phyloP scores from a whole-genome alignment of 148 eudicot genomes.

The Rhododendron griersonianum region DNA sequence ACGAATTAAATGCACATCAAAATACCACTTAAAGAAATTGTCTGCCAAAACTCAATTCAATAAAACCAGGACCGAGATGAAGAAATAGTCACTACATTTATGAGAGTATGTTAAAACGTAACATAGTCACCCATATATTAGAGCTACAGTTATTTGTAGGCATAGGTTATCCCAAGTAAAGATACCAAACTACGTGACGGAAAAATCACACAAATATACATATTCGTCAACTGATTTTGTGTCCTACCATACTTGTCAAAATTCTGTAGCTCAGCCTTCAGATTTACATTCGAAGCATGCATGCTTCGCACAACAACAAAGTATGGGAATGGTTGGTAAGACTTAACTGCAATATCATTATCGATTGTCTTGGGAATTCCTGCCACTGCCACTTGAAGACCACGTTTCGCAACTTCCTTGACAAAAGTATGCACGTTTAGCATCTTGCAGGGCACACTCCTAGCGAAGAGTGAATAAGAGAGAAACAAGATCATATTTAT shows the following conservation, averaged over 20 bases:
- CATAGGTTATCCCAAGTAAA: not conserved
- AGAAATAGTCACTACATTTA: not conserved
- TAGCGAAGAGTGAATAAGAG: not conserved
- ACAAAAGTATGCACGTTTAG: slow-evolving; percentile 11
- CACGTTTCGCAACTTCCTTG: slow-evolving; percentile 62
- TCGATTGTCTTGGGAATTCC: slow-evolving; percentile 67
- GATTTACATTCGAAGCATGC: not conserved
- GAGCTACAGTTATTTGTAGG: not conserved
- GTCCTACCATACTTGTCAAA: not conserved
- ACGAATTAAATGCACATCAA: not conserved
- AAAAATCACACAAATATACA: not conserved
- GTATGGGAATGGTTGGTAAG: not conserved
- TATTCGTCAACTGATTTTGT: not conserved
- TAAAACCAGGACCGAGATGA: not conserved
- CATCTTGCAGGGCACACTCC: slow-evolving; percentile 8
- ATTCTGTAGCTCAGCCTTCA: not conserved
- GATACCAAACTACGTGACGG: not conserved
- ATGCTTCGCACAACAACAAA: not conserved
- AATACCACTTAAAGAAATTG: not conserved
- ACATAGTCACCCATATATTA: not conserved
- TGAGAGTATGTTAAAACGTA: not conserved
- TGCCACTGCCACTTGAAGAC: slow-evolving; percentile 54
- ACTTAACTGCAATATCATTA: slow-evolving; percentile 62
- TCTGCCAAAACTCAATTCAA: not conserved
- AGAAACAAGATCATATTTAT: not conserved